These are phyloP conservation scores for Cordyceps militaris DNA, from an alignment of 2,329 filamentous ascomycete species.

Conservation along the genomic window DNA sequence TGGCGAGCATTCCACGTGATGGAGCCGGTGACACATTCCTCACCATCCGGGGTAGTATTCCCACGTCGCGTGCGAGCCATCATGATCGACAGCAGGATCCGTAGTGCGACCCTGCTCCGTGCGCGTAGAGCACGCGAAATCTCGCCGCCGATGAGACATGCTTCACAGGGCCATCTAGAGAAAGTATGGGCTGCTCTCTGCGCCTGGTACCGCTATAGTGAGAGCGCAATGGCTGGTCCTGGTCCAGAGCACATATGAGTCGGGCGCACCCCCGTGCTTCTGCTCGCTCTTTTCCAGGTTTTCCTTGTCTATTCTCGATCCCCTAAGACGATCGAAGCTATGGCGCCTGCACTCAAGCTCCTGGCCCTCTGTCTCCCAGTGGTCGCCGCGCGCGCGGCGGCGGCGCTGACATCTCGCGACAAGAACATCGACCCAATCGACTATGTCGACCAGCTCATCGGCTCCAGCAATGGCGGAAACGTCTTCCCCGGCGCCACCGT, in stretches of 20 bases:
- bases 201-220: neutral
- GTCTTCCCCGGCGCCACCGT: constrained; percentile 37
- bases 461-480: constrained; percentile 34
- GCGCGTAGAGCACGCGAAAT: constrained; percentile 9
- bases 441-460: constrained; percentile 34
- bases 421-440: constrained; percentile 24
- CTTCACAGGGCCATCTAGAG: neutral
- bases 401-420: neutral
- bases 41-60: neutral
- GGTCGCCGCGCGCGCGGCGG: neutral
- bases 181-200: neutral
- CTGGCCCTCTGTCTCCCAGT: constrained; percentile 1
- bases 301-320: neutral
- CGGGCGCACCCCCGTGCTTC: neutral
- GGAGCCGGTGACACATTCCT: neutral
- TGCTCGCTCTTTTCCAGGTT: neutral
- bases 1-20: neutral
- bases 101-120: constrained; percentile 2
- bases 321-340: neutral
- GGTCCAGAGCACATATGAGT: neutral
- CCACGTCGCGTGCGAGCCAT: constrained; percentile 7
- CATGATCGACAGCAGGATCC: neutral
- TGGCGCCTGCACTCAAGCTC: constrained; percentile 2
- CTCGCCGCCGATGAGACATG: constrained; percentile 4
- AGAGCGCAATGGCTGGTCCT: neutral